phyloP scores from a whole-genome alignment of 805 yeast genomes.

The Zygosaccharomyces bailii region DNA sequence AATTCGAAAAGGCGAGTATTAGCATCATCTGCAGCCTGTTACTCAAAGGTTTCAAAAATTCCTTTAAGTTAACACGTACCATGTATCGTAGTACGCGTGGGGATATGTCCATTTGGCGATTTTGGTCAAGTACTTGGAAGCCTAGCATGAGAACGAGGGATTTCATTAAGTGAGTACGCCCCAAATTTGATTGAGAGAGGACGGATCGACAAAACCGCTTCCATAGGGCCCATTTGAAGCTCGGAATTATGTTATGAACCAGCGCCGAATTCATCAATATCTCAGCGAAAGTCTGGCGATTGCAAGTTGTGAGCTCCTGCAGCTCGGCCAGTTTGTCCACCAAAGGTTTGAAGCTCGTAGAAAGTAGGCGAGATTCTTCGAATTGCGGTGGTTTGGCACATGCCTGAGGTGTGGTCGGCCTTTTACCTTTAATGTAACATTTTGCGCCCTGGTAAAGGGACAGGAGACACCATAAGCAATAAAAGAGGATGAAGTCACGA shows the following conservation, averaged over 20 bases:
- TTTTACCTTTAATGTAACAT: slow-evolving; percentile 5
- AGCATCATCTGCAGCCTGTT: slow-evolving; percentile 7
- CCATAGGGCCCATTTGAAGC: slow-evolving; percentile 32
- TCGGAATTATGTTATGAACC: slow-evolving; percentile 21
- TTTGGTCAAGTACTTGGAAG: slow-evolving; percentile 22
- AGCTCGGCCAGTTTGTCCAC: slow-evolving; percentile 27
- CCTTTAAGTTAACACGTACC: slow-evolving; percentile 13
- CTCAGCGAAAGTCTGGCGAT: slow-evolving; percentile 20
- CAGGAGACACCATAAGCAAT: slow-evolving; percentile 21
- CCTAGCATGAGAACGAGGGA: slow-evolving; percentile 23
- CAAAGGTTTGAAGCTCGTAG: slow-evolving; percentile 21
- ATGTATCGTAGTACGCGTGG: slow-evolving; percentile 22
- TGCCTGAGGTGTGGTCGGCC: neutral
- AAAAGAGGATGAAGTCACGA: slow-evolving; percentile 21
- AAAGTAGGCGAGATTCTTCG: slow-evolving; percentile 17
- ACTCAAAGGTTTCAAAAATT: neutral
- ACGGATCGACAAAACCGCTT: slow-evolving; percentile 21
- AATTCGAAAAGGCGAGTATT: slow-evolving; percentile 16
- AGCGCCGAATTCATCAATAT: slow-evolving; percentile 23
- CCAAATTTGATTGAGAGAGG: slow-evolving; percentile 10
- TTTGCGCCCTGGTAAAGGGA: slow-evolving; percentile 16
- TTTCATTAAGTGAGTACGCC: slow-evolving; percentile 16
- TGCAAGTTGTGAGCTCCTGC: slow-evolving; percentile 21
- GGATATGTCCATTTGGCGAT: slow-evolving; percentile 21
- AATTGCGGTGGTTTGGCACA: neutral